These are phyloP conservation scores for Austroboletus sp. DNA, from an alignment of 1,284 basidiomycete species.

Conservation along the genomic window DNA sequence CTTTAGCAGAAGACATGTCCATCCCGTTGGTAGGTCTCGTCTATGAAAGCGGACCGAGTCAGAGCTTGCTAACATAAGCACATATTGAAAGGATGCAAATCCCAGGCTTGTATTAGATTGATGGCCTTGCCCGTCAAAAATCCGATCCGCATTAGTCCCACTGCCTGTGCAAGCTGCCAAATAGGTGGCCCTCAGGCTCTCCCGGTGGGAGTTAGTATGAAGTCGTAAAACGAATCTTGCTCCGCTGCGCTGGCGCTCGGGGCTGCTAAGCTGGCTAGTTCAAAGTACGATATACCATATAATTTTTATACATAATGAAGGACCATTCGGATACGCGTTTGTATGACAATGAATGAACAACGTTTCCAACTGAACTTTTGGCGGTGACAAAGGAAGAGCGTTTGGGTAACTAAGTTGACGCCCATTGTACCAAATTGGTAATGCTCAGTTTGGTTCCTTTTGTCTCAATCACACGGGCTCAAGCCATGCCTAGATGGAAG, in stretches of 20 bases:
- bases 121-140: slow-evolving; percentile 68
- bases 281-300: slow-evolving; percentile 20
- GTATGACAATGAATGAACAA: not conserved
- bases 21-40: slow-evolving; percentile 45
- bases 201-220: slow-evolving; percentile 16
- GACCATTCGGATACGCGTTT: not conserved
- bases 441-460: slow-evolving; percentile 11
- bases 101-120: slow-evolving; percentile 51
- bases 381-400: not conserved
- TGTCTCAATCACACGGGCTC: slow-evolving; percentile 4
- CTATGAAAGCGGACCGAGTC: not conserved
- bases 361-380: not conserved
- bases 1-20: slow-evolving; percentile 62
- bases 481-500: slow-evolving; percentile 13
- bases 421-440: slow-evolving; percentile 7
- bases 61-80: slow-evolving; percentile 15
- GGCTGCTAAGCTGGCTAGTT: slow-evolving; percentile 3
- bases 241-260: slow-evolving; percentile 19
- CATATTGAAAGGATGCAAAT: slow-evolving; percentile 49
- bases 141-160: slow-evolving; percentile 64
- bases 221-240: slow-evolving; percentile 11
- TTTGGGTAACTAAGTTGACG: not conserved
- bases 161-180: slow-evolving; percentile 50
- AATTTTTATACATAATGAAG: slow-evolving; percentile 22
- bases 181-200: slow-evolving; percentile 13